These are phyloP conservation scores for Hyaloscypha variabilis DNA, from an alignment of 495 filamentous ascomycete species.

Conservation along the genomic window DNA sequence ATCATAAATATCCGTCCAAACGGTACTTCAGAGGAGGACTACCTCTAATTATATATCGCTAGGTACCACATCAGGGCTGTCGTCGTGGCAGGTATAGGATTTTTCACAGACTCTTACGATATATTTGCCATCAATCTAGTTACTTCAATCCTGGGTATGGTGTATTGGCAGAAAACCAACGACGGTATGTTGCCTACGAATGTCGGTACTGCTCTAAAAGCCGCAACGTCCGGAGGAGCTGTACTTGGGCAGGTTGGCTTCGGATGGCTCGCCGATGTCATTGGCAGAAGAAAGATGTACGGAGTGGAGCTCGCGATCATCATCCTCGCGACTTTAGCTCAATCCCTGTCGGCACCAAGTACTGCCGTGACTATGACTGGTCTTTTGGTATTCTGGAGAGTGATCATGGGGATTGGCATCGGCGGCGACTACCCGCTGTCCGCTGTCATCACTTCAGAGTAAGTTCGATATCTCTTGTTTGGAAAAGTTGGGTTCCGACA, in stretches of 20 bases:
- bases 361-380: slow-evolving; percentile 66
- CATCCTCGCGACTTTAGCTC: slow-evolving; percentile 67
- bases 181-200: slow-evolving; percentile 55
- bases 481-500: background rate
- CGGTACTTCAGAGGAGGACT: background rate
- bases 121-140: slow-evolving; percentile 81
- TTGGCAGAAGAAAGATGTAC: slow-evolving; percentile 78
- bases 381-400: slow-evolving; percentile 78
- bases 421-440: slow-evolving; percentile 81
- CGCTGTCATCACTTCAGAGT: slow-evolving; percentile 82
- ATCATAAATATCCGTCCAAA: background rate
- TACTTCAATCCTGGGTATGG: slow-evolving; percentile 70
- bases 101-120: slow-evolving; percentile 79
- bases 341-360: slow-evolving; percentile 59
- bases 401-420: slow-evolving; percentile 71
- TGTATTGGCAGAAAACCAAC: slow-evolving; percentile 37
- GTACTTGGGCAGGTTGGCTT: slow-evolving; percentile 75
- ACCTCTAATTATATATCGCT: background rate
- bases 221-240: slow-evolving; percentile 72
- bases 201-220: slow-evolving; percentile 72
- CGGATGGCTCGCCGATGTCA: slow-evolving; percentile 65
- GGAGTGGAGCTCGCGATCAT: slow-evolving; percentile 76
- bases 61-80: slow-evolving; percentile 74
- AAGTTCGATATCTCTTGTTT: slow-evolving; percentile 33
- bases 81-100: slow-evolving; percentile 77